Percentiles rank a stretch among this genome's conserved stretches.
phyloP scores from a whole-genome alignment of 257 asterid species.

The Lycium ferocissimum region DNA sequence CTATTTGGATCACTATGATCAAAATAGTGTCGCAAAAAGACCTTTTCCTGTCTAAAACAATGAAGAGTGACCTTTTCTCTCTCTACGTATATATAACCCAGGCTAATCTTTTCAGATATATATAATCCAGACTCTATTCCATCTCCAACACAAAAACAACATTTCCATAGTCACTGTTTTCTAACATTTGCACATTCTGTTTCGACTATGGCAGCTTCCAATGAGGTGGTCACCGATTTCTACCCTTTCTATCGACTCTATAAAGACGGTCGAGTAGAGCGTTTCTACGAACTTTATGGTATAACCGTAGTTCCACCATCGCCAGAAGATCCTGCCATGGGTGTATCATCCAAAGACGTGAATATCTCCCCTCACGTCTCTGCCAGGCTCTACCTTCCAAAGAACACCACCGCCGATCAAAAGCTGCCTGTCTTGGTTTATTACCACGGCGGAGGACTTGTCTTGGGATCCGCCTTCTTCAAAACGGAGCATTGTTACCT shows the following conservation, averaged over 20 bases:
- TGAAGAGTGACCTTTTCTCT: no score
- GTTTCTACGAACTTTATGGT: constrained; percentile 22
- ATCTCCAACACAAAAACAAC: neutral
- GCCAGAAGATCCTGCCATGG: constrained; percentile 30
- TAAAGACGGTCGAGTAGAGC: no score
- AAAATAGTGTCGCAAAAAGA: no score
- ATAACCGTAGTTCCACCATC: constrained; percentile 37
- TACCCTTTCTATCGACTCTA: no score
- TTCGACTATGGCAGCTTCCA: constrained; percentile 28
- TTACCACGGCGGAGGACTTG: constrained; percentile 43
- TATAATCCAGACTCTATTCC: no score
- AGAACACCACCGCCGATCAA: neutral
- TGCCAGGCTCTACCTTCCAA: constrained; percentile 45
- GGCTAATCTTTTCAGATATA: no score
- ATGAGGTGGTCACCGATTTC: neutral
- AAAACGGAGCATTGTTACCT: constrained; percentile 30
- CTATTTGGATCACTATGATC: no score
- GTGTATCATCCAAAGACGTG: constrained; percentile 45
- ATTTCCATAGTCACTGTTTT: neutral
- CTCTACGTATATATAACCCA: no score
- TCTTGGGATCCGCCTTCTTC: constrained; percentile 43
- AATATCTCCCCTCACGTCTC: constrained; percentile 40
- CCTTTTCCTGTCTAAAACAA: no score
- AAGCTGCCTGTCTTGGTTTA: constrained; percentile 43
- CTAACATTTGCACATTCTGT: neutral